These are phyloP conservation scores for Coemansia sp. DNA, from an alignment of 192 early-diverging fungal genomes.

Conservation along the genomic window DNA sequence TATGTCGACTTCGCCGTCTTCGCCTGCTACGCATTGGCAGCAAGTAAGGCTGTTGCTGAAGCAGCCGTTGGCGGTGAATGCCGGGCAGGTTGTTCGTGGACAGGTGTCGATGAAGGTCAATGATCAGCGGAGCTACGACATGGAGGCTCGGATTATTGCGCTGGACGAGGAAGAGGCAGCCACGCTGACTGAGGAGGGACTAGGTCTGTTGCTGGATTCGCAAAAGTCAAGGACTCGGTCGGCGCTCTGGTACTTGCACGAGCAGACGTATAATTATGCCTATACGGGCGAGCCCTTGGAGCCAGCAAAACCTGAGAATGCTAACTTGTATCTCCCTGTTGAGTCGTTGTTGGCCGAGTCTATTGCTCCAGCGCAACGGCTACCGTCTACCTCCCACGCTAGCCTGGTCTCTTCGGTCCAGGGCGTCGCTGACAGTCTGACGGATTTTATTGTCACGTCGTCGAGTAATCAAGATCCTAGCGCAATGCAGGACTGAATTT, in stretches of 20 bases:
- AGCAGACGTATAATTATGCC: conserved; percentile 85
- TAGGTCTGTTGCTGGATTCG: conserved; percentile 13
- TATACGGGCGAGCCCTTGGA: conserved; percentile 56
- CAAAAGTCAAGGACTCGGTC: conserved; percentile 57
- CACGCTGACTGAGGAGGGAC: conserved; percentile 29
- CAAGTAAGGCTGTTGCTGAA: conserved; percentile 92
- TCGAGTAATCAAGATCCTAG: neutral
- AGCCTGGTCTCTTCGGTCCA: conserved; percentile 22
- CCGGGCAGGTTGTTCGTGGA: conserved; percentile 83
- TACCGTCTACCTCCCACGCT: neutral
- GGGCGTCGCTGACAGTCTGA: conserved; percentile 19
- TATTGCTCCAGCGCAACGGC: conserved; percentile 6
- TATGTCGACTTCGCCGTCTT: conserved; percentile 86
- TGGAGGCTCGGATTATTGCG: conserved; percentile 68
- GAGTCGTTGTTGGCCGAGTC: conserved; percentile 44
- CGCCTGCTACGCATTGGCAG: conserved; percentile 97
- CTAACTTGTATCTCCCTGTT: conserved; percentile 49
- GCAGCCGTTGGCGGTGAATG: conserved; percentile 95
- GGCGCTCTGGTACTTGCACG: conserved; percentile 89
- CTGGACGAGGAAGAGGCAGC: conserved; percentile 48
- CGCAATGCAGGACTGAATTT: conserved; percentile 15
- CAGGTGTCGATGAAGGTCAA: conserved; percentile 88
- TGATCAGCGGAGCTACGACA: conserved; percentile 88
- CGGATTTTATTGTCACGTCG: conserved; percentile 38
- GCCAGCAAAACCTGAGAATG: conserved; percentile 35